Evolutionary conservation across 129 eudicot species (phyloP).

Genomic region (Glebionis coronaria): DNA sequence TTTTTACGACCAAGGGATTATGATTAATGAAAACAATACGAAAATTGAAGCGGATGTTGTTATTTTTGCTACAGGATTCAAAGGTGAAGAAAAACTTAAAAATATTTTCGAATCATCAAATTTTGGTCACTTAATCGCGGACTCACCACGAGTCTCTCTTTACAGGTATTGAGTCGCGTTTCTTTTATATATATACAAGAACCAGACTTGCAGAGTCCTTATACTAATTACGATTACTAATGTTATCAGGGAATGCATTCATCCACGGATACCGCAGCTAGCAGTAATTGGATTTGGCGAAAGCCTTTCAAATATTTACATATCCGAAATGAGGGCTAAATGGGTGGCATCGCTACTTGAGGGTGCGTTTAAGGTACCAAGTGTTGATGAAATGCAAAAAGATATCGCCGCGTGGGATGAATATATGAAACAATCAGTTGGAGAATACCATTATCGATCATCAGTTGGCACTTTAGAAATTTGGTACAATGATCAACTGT

Average conservation of each 20-base stretch:
- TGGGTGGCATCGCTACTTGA: conserved; percentile 61
- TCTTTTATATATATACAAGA: background rate
- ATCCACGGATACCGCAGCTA: conserved; percentile 67
- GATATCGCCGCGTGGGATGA: conserved; percentile 52
- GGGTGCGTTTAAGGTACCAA: conserved; percentile 51
- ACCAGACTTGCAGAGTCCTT: background rate
- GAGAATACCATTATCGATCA: conserved; percentile 39
- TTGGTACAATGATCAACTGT: conserved; percentile 70
- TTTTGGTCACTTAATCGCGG: conserved; percentile 36
- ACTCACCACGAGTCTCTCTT: conserved; percentile 44
- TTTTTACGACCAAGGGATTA: conserved; percentile 52
- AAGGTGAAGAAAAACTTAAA: conserved; percentile 48
- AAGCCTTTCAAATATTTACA: conserved; percentile 49
- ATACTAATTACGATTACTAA: background rate
- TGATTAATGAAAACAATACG: conserved; percentile 25
- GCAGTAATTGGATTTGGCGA: conserved; percentile 68
- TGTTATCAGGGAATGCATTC: conserved; percentile 54
- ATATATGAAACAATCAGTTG: conserved; percentile 44
- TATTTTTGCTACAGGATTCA: conserved; percentile 67
- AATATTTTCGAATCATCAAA: conserved; percentile 44
- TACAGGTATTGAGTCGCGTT: conserved; percentile 48
- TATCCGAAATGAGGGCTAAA: conserved; percentile 55
- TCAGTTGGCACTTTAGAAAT: conserved; percentile 49
- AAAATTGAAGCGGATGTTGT: conserved; percentile 46
- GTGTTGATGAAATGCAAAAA: conserved; percentile 61